A percentile compares a stretch with the other conserved stretches of the same genome.
phyloP scores from a whole-genome alignment of 192 early-diverging fungal genomes.

The Coemansia sp. region DNA sequence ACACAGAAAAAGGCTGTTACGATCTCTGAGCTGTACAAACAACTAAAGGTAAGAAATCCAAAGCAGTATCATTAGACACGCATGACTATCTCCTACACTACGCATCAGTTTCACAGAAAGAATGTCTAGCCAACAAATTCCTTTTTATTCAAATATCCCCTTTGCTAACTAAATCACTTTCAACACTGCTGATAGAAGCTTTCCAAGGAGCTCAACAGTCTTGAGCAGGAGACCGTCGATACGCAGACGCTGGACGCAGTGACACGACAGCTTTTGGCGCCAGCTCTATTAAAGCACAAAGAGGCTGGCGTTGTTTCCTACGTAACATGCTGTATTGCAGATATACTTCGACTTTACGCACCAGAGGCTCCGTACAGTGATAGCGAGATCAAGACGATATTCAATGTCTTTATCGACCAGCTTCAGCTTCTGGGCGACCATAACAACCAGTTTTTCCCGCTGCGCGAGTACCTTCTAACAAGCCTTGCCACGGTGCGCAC shows the following conservation, averaged over 20 bases:
- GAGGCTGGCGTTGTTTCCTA: conserved; percentile 76
- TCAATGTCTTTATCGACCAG: conserved; percentile 80
- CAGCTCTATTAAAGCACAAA: conserved; percentile 72
- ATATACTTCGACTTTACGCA: conserved; percentile 88
- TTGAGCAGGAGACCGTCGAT: conserved; percentile 80
- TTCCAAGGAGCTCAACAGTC: conserved; percentile 64
- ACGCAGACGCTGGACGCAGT: conserved; percentile 64
- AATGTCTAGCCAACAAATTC: too few species aligned
- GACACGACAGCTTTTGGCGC: conserved; percentile 65
- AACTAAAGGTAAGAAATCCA: conserved; percentile 44
- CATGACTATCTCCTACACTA: too few species aligned
- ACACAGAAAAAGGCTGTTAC: conserved; percentile 48
- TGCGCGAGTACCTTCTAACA: conserved; percentile 85
- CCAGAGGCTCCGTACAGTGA: conserved; percentile 89
- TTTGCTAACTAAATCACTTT: too few species aligned
- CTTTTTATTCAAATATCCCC: too few species aligned
- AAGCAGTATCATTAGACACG: too few species aligned
- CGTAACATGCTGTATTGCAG: conserved; percentile 85
- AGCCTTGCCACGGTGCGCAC: conserved; percentile 82
- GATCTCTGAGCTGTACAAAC: conserved; percentile 46
- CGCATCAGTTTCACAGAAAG: too few species aligned
- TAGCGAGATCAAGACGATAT: conserved; percentile 71
- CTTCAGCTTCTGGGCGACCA: conserved; percentile 64
- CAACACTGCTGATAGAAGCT: conserved; percentile 60
- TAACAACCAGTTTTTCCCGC: conserved; percentile 64